These are phyloP conservation scores for Claviceps fusiformis DNA, from an alignment of 2,329 filamentous ascomycete genomes.

Conservation along the genomic window DNA sequence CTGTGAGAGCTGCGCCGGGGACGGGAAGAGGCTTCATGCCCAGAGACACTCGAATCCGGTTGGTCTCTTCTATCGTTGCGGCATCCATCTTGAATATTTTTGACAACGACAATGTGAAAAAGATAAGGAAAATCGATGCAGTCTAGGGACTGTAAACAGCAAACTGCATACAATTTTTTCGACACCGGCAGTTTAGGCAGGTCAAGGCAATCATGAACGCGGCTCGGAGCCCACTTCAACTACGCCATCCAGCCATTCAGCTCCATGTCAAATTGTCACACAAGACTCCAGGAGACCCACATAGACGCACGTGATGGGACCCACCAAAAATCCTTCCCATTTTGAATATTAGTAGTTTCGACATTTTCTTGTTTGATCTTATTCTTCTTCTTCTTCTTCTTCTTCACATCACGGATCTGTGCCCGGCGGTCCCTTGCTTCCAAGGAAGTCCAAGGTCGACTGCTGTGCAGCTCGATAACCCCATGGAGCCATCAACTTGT, in stretches of 20 bases:
- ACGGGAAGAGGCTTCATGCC: slow-evolving; percentile 84
- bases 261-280: neutral
- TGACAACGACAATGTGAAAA: neutral
- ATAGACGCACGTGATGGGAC: slow-evolving; percentile 1
- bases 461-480: slow-evolving; percentile 72
- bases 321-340: slow-evolving; percentile 7
- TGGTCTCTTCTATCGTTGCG: slow-evolving; percentile 81
- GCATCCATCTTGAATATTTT: slow-evolving; percentile 35
- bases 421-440: slow-evolving; percentile 60
- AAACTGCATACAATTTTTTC: neutral
- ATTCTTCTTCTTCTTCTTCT: slow-evolving; percentile 23
- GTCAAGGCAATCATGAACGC: neutral
- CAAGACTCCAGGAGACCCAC: neutral
- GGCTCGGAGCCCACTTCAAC: neutral
- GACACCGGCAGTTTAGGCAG: neutral
- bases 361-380: slow-evolving; percentile 15
- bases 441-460: slow-evolving; percentile 50
- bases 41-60: slow-evolving; percentile 77
- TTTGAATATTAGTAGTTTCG: slow-evolving; percentile 5
- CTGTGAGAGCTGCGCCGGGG: slow-evolving; percentile 42
- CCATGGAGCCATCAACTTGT: slow-evolving; percentile 61
- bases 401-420: slow-evolving; percentile 60
- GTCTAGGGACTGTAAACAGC: neutral
- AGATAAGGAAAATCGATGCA: neutral
- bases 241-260: neutral